Percentiles rank a stretch among this genome's conserved stretches.
phyloP scores from a whole-genome alignment of 2,329 filamentous ascomycete genomes.

The Arthrobotrys megalospora region DNA sequence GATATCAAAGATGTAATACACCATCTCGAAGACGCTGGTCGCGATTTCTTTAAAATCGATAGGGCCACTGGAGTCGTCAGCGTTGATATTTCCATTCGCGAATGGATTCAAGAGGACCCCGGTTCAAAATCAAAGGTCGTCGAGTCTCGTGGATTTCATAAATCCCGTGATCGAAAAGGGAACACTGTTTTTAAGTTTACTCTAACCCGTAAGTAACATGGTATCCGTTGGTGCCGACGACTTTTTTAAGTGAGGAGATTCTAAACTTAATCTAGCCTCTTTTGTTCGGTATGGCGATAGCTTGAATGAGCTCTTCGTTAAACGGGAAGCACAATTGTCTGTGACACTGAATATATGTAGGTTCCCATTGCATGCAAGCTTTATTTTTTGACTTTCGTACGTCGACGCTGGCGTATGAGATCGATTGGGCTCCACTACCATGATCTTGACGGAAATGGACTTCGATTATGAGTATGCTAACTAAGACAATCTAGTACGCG shows the following conservation, averaged over 20 bases:
- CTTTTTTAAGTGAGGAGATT: neutral
- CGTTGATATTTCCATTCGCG: conserved; percentile 42
- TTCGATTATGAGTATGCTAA: conserved; percentile 8
- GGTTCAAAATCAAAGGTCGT: neutral
- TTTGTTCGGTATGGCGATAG: conserved; percentile 37
- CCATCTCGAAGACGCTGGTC: conserved; percentile 32
- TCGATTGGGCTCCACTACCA: too few relatives aligned
- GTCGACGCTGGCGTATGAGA: too few relatives aligned
- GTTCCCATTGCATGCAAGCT: neutral
- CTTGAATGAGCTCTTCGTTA: conserved; percentile 29
- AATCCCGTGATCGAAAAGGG: conserved; percentile 17
- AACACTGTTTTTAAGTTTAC: conserved; percentile 41
- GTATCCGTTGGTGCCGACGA: neutral
- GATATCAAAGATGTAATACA: conserved; percentile 40
- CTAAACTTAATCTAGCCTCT: neutral
- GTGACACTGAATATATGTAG: conserved; percentile 29
- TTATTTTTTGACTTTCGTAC: too few relatives aligned
- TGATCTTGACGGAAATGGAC: too few relatives aligned
- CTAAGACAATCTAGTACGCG: conserved; percentile 11
- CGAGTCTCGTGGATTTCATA: conserved; percentile 42
- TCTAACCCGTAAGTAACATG: conserved; percentile 22
- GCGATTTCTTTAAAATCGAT: conserved; percentile 38
- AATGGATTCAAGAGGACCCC: conserved; percentile 42
- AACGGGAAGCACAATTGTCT: conserved; percentile 29
- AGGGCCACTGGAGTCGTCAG: conserved; percentile 14